Percentiles rank a stretch among this genome's conserved stretches.
phyloP scores from a whole-genome alignment of 2,329 filamentous ascomycete genomes.

The Ceratocystis destructans region DNA sequence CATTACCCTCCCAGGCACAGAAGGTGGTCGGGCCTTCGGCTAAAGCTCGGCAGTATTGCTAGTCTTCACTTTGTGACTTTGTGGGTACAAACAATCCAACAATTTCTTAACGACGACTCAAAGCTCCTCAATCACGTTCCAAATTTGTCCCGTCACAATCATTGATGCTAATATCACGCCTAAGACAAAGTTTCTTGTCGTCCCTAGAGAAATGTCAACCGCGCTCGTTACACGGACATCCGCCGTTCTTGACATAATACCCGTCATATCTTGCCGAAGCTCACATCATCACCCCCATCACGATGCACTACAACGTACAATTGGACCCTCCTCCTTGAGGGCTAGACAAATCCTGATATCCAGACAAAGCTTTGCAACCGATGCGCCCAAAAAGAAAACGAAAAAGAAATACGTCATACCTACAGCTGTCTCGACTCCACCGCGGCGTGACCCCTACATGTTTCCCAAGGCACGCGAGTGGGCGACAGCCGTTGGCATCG shows the following conservation, averaged over 20 bases:
- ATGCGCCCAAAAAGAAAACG: not conserved
- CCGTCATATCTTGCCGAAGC: not conserved
- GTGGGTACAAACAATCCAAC: not conserved
- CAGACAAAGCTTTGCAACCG: not conserved
- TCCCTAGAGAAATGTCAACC: not conserved
- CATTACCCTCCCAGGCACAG: not conserved
- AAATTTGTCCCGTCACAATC: not conserved
- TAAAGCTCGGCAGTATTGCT: not conserved
- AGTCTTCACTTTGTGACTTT: not conserved
- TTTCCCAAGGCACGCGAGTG: conserved; percentile 13
- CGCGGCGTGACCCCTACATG: conserved; percentile 6
- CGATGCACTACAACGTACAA: not conserved
- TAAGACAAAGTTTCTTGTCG: not conserved
- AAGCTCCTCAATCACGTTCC: not conserved
- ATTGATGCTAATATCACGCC: not conserved
- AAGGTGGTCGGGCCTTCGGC: not conserved
- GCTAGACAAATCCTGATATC: not conserved
- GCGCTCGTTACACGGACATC: not conserved
- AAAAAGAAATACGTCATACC: not conserved
- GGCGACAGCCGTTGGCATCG: conserved; percentile 1
- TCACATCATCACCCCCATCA: not conserved
- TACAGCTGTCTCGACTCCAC: not conserved
- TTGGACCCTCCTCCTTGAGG: not conserved
- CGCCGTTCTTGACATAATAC: conserved; percentile 1
- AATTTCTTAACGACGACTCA: not conserved